phyloP scores from a whole-genome alignment of 768 basidiomycete species.

The Tylopilus intermedius region DNA sequence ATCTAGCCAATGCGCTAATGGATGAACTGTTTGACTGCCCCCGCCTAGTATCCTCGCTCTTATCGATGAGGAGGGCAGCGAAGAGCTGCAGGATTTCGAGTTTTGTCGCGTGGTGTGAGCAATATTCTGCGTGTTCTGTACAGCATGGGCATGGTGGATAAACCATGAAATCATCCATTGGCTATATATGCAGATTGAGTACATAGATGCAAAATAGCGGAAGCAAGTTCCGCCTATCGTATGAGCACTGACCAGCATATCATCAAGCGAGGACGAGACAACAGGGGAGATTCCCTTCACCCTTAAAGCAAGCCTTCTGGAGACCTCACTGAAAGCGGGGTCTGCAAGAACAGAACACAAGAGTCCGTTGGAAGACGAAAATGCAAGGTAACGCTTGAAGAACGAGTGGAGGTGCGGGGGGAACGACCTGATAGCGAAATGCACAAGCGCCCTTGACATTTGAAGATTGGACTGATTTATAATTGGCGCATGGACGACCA shows the following conservation, averaged over 20 bases:
- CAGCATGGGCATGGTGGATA: slow-evolving; percentile 31
- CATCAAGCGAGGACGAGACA: slow-evolving; percentile 6
- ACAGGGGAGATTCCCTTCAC: slow-evolving; percentile 10
- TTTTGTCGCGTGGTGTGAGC: slow-evolving; percentile 31
- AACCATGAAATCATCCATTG: slow-evolving; percentile 47
- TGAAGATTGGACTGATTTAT: slow-evolving; percentile 13
- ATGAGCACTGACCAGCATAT: slow-evolving; percentile 29
- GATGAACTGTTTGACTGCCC: slow-evolving; percentile 1
- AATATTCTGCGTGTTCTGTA: slow-evolving; percentile 21
- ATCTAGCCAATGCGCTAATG: slow-evolving; percentile 1
- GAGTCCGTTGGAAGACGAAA: slow-evolving; percentile 7
- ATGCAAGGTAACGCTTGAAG: slow-evolving; percentile 22
- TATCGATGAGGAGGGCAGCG: slow-evolving; percentile 37
- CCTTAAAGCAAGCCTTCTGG: slow-evolving; percentile 10
- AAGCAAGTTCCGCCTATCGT: slow-evolving; percentile 10
- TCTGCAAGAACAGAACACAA: slow-evolving; percentile 20
- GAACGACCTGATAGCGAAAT: slow-evolving; percentile 25
- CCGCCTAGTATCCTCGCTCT: slow-evolving; percentile 18
- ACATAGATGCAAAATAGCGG: slow-evolving; percentile 14
- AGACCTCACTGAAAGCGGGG: slow-evolving; percentile 10
- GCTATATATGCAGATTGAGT: slow-evolving; percentile 37
- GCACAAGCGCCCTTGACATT: slow-evolving; percentile 20
- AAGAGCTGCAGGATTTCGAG: slow-evolving; percentile 41
- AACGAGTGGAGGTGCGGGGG: slow-evolving; percentile 10
- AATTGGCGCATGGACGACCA: slow-evolving; percentile 39